Evolutionary conservation across 2,329 filamentous ascomycete genomes (phyloP), one percentile per base, ranked within the genome.

Genomic region (Alternaria infectoria): DNA sequence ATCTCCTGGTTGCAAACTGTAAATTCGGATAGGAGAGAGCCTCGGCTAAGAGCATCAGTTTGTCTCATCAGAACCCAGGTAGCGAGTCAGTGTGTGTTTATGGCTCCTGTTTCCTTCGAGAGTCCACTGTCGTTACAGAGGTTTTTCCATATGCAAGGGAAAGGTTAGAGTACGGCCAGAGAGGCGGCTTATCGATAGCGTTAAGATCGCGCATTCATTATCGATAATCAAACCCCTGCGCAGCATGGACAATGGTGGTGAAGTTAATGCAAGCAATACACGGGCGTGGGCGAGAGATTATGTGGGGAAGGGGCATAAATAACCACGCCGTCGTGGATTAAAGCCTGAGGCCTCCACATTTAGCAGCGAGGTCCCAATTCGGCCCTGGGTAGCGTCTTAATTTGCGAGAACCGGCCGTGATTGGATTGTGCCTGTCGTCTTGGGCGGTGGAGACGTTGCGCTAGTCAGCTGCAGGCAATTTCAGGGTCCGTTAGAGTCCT

Each of bases 391-490:
- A 17, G 52, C 36, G 52, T 54, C 52, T 23, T 7, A 44, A 44
- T 54, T 19, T 21, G 11, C 32, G 46, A 40, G 45, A 32, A 17
- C 25, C 30, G 45, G 52, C 25, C 30, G 52, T 56, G 45, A 61
- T 61, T 57, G 59, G 59, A 28, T 19, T 21, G 30, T 40, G 11
- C 28, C 25, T 40, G 57, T 45, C 57, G 54, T 17, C 40, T 40
- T 47, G 17, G 26, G 44, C n/a, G 43, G 47, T 26, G 57, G 49
- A 54, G 51, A 50, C 44, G 30, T 23, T 56, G 23, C 43, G 30
- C 58, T 56, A 60, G 58, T 43, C 28, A 46, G 32, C 47, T 57
- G 45, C 59, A 57, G 44, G 30, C 59, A 57, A 56, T 55, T 49
- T 45, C 59, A 61, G 59, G 59, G 59, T 61, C 59, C 23, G 26